Evolutionary conservation across 306 rosid species (phyloP).

Genomic region (Sicyos edulis): DNA sequence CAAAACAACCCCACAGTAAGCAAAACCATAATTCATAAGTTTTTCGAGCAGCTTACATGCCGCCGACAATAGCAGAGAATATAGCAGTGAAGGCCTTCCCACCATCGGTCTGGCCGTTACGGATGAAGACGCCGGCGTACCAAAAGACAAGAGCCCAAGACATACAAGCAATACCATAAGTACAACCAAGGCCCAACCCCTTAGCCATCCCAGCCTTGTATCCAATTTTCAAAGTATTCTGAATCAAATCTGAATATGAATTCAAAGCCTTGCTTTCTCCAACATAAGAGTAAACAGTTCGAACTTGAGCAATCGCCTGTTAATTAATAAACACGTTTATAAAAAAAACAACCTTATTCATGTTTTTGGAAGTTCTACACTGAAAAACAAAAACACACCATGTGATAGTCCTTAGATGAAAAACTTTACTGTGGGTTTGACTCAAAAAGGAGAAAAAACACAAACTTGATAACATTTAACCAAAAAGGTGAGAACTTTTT

Average conservation of each 20-base stretch:
- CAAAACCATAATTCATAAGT: background rate
- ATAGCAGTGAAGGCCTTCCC: slow-evolving; percentile 98
- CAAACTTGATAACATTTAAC: background rate
- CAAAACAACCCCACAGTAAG: too few species aligned
- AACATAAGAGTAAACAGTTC: slow-evolving; percentile 91
- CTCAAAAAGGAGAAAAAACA: background rate
- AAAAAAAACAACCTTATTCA: background rate
- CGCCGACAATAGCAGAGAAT: slow-evolving; percentile 97
- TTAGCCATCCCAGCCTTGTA: slow-evolving; percentile 99
- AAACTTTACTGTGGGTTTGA: background rate
- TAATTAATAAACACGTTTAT: background rate
- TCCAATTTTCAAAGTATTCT: slow-evolving; percentile 86
- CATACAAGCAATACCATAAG: slow-evolving; percentile 99
- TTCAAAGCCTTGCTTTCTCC: slow-evolving; percentile 95
- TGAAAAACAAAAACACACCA: background rate
- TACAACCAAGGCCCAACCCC: slow-evolving; percentile 93
- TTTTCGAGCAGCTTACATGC: slow-evolving; percentile 56
- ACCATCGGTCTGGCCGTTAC: slow-evolving; percentile 91
- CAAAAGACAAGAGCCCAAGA: slow-evolving; percentile 98
- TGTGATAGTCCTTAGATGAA: background rate
- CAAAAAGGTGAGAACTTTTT: background rate
- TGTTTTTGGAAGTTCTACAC: slow-evolving; percentile 7
- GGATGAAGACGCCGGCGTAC: slow-evolving; percentile 94
- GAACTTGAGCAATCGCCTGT: slow-evolving; percentile 88
- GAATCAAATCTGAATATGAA: slow-evolving; percentile 92